Percentiles rank a stretch among this genome's conserved stretches.
These are phyloP conservation scores for Xylariaceae sp. DNA, from an alignment of 2,329 filamentous ascomycete genomes.

Conservation along the genomic window DNA sequence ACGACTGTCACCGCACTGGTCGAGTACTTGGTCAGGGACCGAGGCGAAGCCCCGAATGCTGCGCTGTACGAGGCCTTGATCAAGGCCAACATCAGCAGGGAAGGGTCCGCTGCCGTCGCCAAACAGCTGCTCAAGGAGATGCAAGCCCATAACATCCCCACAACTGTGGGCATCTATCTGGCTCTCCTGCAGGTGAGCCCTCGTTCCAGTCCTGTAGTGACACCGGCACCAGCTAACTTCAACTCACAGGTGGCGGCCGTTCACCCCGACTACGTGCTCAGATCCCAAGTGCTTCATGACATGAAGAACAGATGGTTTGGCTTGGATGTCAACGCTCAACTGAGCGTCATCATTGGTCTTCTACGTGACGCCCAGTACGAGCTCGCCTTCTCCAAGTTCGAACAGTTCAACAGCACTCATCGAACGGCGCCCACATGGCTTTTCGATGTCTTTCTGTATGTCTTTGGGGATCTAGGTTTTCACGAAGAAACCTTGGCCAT, in stretches of 20 bases:
- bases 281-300: slow-evolving; percentile 65
- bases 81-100: slow-evolving; percentile 58
- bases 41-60: slow-evolving; percentile 51
- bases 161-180: slow-evolving; percentile 66
- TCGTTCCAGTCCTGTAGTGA: slow-evolving; percentile 1
- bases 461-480: slow-evolving; percentile 67
- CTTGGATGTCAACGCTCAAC: slow-evolving; percentile 57
- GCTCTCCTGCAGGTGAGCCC: slow-evolving; percentile 42
- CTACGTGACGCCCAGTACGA: slow-evolving; percentile 81
- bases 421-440: slow-evolving; percentile 65
- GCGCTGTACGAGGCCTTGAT: slow-evolving; percentile 72
- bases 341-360: slow-evolving; percentile 67
- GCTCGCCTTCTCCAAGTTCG: slow-evolving; percentile 67
- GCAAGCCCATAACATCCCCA: slow-evolving; percentile 54
- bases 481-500: slow-evolving; percentile 72
- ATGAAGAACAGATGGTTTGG: slow-evolving; percentile 72
- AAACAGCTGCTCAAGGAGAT: slow-evolving; percentile 68
- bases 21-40: slow-evolving; percentile 54
- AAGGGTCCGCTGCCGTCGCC: slow-evolving; percentile 65
- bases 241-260: slow-evolving; percentile 61
- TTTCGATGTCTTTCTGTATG: slow-evolving; percentile 71
- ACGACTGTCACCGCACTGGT: slow-evolving; percentile 42
- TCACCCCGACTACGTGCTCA: slow-evolving; percentile 80
- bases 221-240: slow-evolving; percentile 6
- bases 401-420: slow-evolving; percentile 57